Base-by-base conservation (phyloP, 305 asterid species). In the Nicotiana rustica region DNA sequence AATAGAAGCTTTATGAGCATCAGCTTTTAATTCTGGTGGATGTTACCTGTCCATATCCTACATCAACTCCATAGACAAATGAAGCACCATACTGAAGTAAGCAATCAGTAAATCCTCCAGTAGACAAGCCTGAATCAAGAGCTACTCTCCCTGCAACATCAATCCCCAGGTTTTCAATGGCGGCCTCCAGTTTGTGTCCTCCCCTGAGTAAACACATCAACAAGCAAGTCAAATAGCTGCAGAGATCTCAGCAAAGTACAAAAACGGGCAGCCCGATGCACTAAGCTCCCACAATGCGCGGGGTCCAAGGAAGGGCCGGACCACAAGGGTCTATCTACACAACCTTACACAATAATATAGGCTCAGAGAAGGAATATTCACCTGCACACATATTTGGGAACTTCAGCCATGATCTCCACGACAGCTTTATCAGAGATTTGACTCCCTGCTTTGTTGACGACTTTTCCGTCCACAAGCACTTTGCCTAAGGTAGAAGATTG, bases 301-400 rank as follows among this genome's bases (percentile, higher is more conserved):
- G 29, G 31, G 31, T 29, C 31, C 31, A 29, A 29, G 31, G 31
- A 29, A 29, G 2, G 31, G 31, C 31, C 31, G 31, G 31, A 29
- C 31, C 31, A 29, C 31, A 29, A 29, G 31, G 31, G 31, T 29
- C 31, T 29, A 29, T 29, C 31, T 29, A 29, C 31, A 29, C 31
- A 29, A 29, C 31, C 31, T 29, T 29, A 29, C 31, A 29, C 31
- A 29, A 29, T 29, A 29, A 67, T 4, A 75, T 29, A 75, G 65
- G 44, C 47, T 52, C 80, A 52, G 80, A 29, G 80, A 2, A 75
- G 65, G 86, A 88, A 93, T 67, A 81, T 36, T 93, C 98, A 96
- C 99, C 98, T 96, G 92, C 99, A 96, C 89, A 96, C 99, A 82
- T 94, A 96, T 93, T 96, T 96, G 25, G 99, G 99, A 86, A 94